Evolutionary conservation across 805 yeast species (phyloP), one percentile per base, ranked within the genome.

Genomic region (Candida argentea): DNA sequence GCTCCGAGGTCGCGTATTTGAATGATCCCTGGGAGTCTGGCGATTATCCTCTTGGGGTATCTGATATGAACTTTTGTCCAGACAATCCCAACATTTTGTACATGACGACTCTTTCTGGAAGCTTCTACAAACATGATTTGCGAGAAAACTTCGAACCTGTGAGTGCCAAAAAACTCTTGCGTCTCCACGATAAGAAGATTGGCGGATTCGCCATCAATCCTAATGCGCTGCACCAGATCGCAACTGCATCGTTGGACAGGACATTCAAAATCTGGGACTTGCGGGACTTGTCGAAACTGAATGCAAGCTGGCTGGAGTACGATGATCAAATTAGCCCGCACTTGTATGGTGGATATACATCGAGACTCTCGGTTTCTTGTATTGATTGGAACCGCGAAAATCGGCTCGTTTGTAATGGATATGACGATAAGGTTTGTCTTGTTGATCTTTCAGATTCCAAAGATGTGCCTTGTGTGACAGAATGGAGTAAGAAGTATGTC

Each of bases 151-250:
- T 64, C 27, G 60, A 57, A 21, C 16, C 36, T 2, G 16, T 33
- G 1, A 34, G 41, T 5, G 34, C 32, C 12, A 34, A 43, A 4
- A 40, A 52, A 4, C 53, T 76, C n/a, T 57, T 66, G 24, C 62
- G 93, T 37, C 50, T 87, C 10, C 84, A 87, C 32, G 93, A 83
- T 44, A 87, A 89, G 47, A 91, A 91, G 48, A 87, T 91, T 31
- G 97, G 97, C 0, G 85, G 93, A 1, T 84, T 91, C 51, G 47
- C 78, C 1, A 68, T 84, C 11, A 85, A 85, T 42, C 97, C 97
- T 1, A 50, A 57, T 11, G 60, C 65, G 19, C 55, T 67, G 1
- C 50, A 75, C 39, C 81, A 81, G 37, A 64, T 86, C 2, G 93
- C 89, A 1, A 79, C 96, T 0, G 94, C 87, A 0, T 86, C 96